phyloP scores from a whole-genome alignment of 495 filamentous ascomycete species.

The Neurospora africana region DNA sequence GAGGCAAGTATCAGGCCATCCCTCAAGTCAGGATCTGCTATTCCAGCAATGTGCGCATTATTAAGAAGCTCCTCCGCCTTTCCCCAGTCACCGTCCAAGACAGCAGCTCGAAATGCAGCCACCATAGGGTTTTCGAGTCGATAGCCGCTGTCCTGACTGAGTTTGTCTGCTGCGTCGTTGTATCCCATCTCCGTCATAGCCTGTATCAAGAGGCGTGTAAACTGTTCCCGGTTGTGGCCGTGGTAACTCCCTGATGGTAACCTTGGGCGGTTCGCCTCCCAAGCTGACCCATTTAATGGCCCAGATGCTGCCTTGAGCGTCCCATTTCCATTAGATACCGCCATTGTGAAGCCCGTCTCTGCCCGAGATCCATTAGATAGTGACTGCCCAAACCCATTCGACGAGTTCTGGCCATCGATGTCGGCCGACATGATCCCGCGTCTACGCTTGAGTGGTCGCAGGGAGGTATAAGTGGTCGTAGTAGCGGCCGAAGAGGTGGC shows the following conservation, averaged over 20 bases:
- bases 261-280: conserved; percentile 16
- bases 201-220: conserved; percentile 88
- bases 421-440: conserved; percentile 23
- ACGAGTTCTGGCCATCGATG: conserved; percentile 21
- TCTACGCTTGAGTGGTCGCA: conserved; percentile 13
- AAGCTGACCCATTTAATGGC: conserved; percentile 29
- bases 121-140: conserved; percentile 79
- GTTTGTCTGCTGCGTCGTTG: conserved; percentile 54
- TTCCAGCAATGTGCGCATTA: conserved; percentile 38
- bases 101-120: conserved; percentile 69
- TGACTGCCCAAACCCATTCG: conserved; percentile 25
- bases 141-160: conserved; percentile 77
- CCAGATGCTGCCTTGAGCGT: conserved; percentile 21
- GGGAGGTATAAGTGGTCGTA: conserved; percentile 2
- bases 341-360: conserved; percentile 11
- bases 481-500: conserved; percentile 3
- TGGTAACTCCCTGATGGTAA: conserved; percentile 31
- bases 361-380: conserved; percentile 30
- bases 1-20: conserved; percentile 40
- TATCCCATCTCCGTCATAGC: conserved; percentile 83
- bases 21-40: background rate
- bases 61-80: conserved; percentile 76
- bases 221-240: conserved; percentile 87
- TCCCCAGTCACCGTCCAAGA: conserved; percentile 72
- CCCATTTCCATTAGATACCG: conserved; percentile 35